Evolutionary conservation across 495 filamentous ascomycete species (phyloP), one percentile per base, ranked within the genome.

Genomic region (Extremus antarcticus): DNA sequence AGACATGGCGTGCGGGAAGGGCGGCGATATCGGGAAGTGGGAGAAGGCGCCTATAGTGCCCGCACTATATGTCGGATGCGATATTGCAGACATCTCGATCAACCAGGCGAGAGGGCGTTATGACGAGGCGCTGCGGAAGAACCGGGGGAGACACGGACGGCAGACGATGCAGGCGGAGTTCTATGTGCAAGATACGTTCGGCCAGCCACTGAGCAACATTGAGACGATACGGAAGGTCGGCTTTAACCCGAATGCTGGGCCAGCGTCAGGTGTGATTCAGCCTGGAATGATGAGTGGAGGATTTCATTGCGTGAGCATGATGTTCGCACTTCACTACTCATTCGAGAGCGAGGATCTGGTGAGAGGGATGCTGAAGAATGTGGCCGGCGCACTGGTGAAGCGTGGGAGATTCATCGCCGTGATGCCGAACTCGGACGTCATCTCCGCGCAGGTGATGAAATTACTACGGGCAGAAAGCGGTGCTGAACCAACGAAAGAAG

Each of bases 271-370:
- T 10, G 56, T 74, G 3, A 80, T 66, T 63, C 75, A 75, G 60
- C 81, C 81, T 0, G 84, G 87, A 39, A 58, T 58, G 59, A 47
- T 47, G 55, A 40, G 15, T 2, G 61, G 61, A 15, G 90, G 90
- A 8, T 98, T 96, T 60, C 94, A 98, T 66, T 85, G 97, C 13
- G 91, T 98, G 47, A 86, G 85, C 53, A 95, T 94, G 78, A 98
- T 98, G 92, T 98, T 98, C 63, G 90, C 89, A 65, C 94, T 98
- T 82, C 92, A 98, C 71, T 98, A 98, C 65, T 90, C 94, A 0
- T 98, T 96, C 62, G 94, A 98, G 70, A 87, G 74, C 54, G 68
- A 97, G 68, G 77, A 76, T 4, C 94, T 95, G 67, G 84, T 90
- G 11, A 79, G 90, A 20, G 84, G 81, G 51, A 97, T 98, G 92